These are phyloP conservation scores for Globisporangium spiculum DNA, from an alignment of 352 stramenopile genomes.

Conservation along the genomic window DNA sequence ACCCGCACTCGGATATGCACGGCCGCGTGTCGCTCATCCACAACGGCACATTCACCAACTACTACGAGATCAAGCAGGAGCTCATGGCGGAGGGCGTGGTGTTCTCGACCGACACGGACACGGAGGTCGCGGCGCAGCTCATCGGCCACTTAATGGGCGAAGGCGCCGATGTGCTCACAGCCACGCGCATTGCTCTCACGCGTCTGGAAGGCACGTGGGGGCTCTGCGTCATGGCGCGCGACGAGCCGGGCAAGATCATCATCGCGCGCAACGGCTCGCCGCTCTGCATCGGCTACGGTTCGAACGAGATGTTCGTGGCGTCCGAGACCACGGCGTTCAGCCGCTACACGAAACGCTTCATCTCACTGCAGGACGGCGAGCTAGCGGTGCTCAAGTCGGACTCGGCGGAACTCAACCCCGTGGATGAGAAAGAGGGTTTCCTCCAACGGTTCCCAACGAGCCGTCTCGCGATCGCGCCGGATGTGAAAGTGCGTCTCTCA, in stretches of 20 bases:
- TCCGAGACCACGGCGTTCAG: slow-evolving; percentile 94
- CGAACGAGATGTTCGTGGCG: slow-evolving; percentile 96
- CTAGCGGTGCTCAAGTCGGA: slow-evolving; percentile 94
- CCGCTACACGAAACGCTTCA: slow-evolving; percentile 97
- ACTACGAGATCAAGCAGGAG: slow-evolving; percentile 90
- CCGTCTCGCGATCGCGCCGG: slow-evolving; percentile 88
- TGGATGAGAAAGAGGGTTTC: slow-evolving; percentile 74
- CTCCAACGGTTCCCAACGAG: slow-evolving; percentile 85
- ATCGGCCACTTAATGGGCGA: slow-evolving; percentile 92
- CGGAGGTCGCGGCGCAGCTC: slow-evolving; percentile 97
- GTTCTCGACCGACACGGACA: slow-evolving; percentile 97
- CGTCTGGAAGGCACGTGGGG: slow-evolving; percentile 96
- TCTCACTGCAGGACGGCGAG: slow-evolving; percentile 95
- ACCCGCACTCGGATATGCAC: slow-evolving; percentile 95
- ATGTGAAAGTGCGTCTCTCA: slow-evolving; percentile 94
- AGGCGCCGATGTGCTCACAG: slow-evolving; percentile 77
- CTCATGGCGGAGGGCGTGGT: slow-evolving; percentile 83
- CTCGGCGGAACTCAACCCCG: slow-evolving; percentile 91
- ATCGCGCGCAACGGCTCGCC: slow-evolving; percentile 97
- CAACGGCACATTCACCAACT: slow-evolving; percentile 99
- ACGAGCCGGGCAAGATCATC: slow-evolving; percentile 95
- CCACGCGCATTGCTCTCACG: slow-evolving; percentile 88
- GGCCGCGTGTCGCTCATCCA: slow-evolving; percentile 96
- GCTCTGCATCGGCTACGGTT: slow-evolving; percentile 87
- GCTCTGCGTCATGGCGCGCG: slow-evolving; percentile 90